Conservation (phyloP, 106 monocot species). For the Xerophyta viscosa region DNA sequence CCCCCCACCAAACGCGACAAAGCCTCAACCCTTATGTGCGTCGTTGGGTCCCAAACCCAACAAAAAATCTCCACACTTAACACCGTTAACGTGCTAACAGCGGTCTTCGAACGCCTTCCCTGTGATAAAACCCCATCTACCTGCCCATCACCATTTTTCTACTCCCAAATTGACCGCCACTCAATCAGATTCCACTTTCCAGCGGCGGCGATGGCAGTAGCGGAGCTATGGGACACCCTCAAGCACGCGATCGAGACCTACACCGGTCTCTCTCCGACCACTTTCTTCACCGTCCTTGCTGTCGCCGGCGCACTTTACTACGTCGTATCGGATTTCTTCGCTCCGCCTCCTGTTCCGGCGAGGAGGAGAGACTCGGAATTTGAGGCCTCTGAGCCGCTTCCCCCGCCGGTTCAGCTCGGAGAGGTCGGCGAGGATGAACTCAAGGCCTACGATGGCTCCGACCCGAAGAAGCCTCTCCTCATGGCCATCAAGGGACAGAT, state of each 20-base stretch:
- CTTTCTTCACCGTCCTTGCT: conserved; percentile 37
- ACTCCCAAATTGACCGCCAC: too few relatives aligned
- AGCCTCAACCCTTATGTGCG: too few relatives aligned
- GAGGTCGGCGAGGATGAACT: conserved; percentile 50
- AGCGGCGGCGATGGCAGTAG: conserved; percentile 22
- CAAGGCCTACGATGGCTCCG: conserved; percentile 45
- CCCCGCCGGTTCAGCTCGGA: conserved; percentile 48
- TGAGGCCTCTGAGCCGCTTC: conserved; percentile 24
- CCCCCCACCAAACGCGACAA: too few relatives aligned
- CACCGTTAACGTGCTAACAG: too few relatives aligned
- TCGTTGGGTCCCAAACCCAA: too few relatives aligned
- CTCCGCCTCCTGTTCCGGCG: background rate
- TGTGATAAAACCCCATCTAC: too few relatives aligned
- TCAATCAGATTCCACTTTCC: too few relatives aligned
- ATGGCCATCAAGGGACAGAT: conserved; percentile 75
- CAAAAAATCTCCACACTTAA: too few relatives aligned
- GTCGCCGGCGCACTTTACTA: conserved; percentile 28
- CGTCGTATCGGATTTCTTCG: conserved; percentile 17
- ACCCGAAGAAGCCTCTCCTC: conserved; percentile 53
- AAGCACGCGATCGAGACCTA: conserved; percentile 33
- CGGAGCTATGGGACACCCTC: conserved; percentile 25
- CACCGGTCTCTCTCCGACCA: conserved; percentile 42
- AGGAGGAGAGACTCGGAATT: background rate
- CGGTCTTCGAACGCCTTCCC: too few relatives aligned
- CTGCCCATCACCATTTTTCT: too few relatives aligned